Percentiles rank a stretch among this genome's conserved stretches.
phyloP scores from a whole-genome alignment of 1,284 basidiomycete species.

The Ceratorhiza oryzae-sativae region DNA sequence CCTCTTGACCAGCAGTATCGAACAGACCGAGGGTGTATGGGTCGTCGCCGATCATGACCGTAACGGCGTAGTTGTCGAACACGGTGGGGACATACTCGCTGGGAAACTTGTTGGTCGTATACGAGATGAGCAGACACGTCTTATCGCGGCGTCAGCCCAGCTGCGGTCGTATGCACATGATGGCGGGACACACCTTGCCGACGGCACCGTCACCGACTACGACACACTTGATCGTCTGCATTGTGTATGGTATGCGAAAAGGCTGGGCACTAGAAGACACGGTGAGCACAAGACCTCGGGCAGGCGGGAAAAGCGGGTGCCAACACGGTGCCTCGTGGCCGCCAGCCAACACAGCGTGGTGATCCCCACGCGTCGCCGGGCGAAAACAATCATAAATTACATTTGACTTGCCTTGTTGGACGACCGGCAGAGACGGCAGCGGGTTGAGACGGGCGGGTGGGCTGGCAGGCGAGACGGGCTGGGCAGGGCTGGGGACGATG shows the following conservation, averaged over 20 bases:
- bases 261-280: background rate
- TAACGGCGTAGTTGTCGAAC: conserved; percentile 98
- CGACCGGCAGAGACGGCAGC: background rate
- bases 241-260: conserved; percentile 49
- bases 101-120: conserved; percentile 99
- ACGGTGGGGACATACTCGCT: conserved; percentile 99
- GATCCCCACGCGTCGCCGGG: conserved; percentile 7
- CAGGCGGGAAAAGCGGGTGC: conserved; percentile 5
- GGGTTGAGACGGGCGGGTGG: background rate
- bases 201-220: conserved; percentile 99
- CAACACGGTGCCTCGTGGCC: conserved; percentile 31
- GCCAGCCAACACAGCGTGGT: conserved; percentile 1
- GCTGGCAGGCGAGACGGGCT: background rate
- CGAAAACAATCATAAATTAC: background rate
- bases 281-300: conserved; percentile 8
- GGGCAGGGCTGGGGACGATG: background rate
- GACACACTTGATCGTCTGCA: conserved; percentile 98
- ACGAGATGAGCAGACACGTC: conserved; percentile 99
- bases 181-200: conserved; percentile 80
- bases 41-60: conserved; percentile 99
- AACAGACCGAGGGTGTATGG: conserved; percentile 98
- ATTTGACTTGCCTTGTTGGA: background rate
- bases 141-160: conserved; percentile 50
- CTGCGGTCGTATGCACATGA: background rate
- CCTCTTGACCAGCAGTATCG: conserved; percentile 99